A percentile compares a stretch with the other conserved stretches of the same genome.
phyloP scores from a whole-genome alignment of 2,329 filamentous ascomycete species.

The Talaromyces verruculosus region DNA sequence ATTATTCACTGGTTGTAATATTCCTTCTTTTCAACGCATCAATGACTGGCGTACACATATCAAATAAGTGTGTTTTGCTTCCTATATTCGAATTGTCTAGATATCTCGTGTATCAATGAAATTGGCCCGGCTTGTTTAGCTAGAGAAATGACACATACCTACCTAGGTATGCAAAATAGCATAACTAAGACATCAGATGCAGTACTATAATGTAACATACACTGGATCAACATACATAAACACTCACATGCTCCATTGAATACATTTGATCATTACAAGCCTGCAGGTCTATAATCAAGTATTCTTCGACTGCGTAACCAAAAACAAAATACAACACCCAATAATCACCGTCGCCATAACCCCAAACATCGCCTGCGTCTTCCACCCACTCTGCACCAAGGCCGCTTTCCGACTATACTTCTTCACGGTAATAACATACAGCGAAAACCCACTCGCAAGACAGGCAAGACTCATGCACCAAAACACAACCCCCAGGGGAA shows the following conservation, averaged over 20 bases:
- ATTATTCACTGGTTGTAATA: background rate
- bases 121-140: too few species aligned
- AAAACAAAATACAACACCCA: constrained; percentile 46
- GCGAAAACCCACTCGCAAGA: constrained; percentile 72
- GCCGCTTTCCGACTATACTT: constrained; percentile 77
- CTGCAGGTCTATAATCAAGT: background rate
- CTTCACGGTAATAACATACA: constrained; percentile 81
- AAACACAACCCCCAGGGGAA: constrained; percentile 83
- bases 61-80: background rate
- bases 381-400: constrained; percentile 90
- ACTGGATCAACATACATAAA: background rate
- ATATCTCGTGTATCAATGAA: background rate
- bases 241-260: background rate
- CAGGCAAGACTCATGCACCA: constrained; percentile 80
- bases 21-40: background rate
- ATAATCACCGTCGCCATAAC: constrained; percentile 47
- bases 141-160: background rate
- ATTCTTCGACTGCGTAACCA: constrained; percentile 39
- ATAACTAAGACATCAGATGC: background rate
- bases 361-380: constrained; percentile 74
- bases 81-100: background rate
- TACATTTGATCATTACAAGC: background rate
- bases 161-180: too few species aligned
- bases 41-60: background rate
- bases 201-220: background rate